phyloP scores from a whole-genome alignment of 2,329 filamentous ascomycete species.

The Monilinia aucupariae region DNA sequence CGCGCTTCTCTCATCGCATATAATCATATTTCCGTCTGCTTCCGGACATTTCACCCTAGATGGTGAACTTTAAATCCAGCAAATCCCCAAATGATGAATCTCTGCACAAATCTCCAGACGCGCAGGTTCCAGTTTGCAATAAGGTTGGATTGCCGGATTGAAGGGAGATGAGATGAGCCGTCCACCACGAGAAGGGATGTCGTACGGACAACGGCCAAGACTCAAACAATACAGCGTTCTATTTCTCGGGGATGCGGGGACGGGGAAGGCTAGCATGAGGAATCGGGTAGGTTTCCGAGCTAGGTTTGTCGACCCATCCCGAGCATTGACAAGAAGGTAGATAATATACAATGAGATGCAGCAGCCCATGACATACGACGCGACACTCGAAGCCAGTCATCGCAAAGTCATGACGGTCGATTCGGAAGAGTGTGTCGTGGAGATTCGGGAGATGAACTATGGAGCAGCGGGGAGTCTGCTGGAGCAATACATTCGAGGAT shows the following conservation, averaged over 20 bases:
- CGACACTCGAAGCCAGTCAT: neutral
- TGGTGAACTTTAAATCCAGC: no score
- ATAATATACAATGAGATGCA: neutral
- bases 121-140: neutral
- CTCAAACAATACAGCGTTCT: neutral
- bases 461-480: accelerated
- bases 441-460: neutral
- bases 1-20: no score
- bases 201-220: neutral
- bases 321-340: neutral
- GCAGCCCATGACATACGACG: neutral
- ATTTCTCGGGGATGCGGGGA: neutral
- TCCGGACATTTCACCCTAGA: neutral
- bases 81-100: neutral
- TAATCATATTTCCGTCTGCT: neutral
- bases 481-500: neutral
- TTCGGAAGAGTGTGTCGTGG: neutral
- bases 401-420: neutral
- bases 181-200: neutral
- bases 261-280: conserved; percentile 2
- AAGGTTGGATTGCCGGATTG: no score
- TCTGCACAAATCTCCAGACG: neutral
- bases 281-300: neutral
- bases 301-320: neutral
- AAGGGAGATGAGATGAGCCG: neutral